Conservation (phyloP, 441 rosid species). For the Croton setiger region DNA sequence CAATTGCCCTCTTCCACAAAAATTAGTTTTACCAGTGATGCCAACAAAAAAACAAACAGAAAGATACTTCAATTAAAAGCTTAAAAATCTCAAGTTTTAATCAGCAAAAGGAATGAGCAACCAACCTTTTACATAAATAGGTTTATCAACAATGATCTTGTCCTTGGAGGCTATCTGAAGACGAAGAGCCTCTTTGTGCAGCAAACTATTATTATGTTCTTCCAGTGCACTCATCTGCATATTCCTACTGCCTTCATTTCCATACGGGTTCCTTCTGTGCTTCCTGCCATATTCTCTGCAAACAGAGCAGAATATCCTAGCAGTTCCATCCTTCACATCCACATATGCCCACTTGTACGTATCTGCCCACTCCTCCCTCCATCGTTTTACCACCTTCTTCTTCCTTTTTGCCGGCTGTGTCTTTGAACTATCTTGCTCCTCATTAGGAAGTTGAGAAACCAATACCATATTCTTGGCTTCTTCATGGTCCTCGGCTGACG, state of each 20-base stretch:
- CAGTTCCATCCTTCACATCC: constrained; percentile 93
- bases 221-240: constrained; percentile 99
- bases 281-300: constrained; percentile 98
- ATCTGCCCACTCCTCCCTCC: constrained; percentile 99
- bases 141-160: constrained; percentile 82
- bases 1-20: no score
- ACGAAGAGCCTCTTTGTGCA: constrained; percentile 98
- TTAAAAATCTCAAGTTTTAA: not conserved
- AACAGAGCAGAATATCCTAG: constrained; percentile 95
- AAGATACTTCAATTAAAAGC: not conserved
- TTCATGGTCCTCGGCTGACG: constrained; percentile 80
- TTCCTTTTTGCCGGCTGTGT: constrained; percentile 70
- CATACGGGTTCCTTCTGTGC: constrained; percentile 96
- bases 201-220: constrained; percentile 98
- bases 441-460: constrained; percentile 61
- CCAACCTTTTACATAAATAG: constrained; percentile 88
- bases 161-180: constrained; percentile 98
- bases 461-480: constrained; percentile 77
- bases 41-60: constrained; percentile 12
- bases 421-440: constrained; percentile 75
- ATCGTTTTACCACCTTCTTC: constrained; percentile 96
- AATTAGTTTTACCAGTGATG: not conserved
- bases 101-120: constrained; percentile 14
- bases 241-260: constrained; percentile 98
- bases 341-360: constrained; percentile 99